Percentiles rank a stretch among this genome's conserved stretches.
Conservation (phyloP, 805 yeast genomes). For the Sugiyamaella qingdaonensis region DNA sequence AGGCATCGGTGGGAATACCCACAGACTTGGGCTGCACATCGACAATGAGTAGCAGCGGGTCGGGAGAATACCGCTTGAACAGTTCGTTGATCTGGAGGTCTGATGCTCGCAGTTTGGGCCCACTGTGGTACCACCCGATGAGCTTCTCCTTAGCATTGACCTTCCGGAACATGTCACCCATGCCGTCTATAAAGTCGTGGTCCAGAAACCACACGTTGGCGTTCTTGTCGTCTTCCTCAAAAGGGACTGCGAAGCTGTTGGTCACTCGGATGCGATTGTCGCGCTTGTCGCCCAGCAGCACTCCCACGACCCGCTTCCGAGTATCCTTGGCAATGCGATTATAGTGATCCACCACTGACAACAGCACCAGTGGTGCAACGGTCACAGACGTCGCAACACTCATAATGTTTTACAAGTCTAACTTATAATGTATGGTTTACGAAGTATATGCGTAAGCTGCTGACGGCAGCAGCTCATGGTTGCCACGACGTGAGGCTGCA, state of each 20-base stretch:
- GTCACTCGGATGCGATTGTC: slow-evolving; percentile 59
- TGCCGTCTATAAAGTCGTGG: slow-evolving; percentile 90
- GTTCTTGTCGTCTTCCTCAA: slow-evolving; percentile 92
- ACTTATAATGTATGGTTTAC: no score
- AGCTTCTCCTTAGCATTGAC: slow-evolving; percentile 95
- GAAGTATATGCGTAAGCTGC: no score
- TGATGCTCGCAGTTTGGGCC: slow-evolving; percentile 83
- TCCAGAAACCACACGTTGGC: slow-evolving; percentile 95
- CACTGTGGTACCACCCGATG: slow-evolving; percentile 99
- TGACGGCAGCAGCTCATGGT: no score
- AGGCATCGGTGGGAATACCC: slow-evolving; percentile 95
- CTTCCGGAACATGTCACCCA: slow-evolving; percentile 97
- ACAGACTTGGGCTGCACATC: slow-evolving; percentile 82
- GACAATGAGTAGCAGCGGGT: slow-evolving; percentile 83
- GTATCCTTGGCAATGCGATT: slow-evolving; percentile 74
- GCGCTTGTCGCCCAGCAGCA: slow-evolving; percentile 73
- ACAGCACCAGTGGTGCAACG: slow-evolving; percentile 90
- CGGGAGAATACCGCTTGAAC: slow-evolving; percentile 74
- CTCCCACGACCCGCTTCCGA: slow-evolving; percentile 89
- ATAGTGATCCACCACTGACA: slow-evolving; percentile 93
- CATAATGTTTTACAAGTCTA: neutral
- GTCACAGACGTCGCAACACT: slow-evolving; percentile 45
- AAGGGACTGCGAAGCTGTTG: slow-evolving; percentile 94
- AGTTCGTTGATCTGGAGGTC: slow-evolving; percentile 89
- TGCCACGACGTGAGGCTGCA: no score